Percentiles rank a stretch among this genome's conserved stretches.
Evolutionary conservation across 371 early-diverging fungal genomes (phyloP).

Genomic region (Mucor circinelloides): DNA sequence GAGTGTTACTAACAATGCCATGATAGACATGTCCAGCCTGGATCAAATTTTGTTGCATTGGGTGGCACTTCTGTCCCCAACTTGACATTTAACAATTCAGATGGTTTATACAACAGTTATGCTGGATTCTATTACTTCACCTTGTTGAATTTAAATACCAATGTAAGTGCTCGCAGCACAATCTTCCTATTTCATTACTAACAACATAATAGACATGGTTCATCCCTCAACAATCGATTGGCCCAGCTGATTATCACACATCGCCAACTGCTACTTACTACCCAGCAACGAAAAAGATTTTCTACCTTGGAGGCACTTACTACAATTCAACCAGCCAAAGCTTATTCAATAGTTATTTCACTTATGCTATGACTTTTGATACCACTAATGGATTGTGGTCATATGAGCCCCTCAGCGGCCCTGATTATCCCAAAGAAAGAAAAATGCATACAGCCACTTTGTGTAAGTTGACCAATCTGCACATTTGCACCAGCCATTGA

Average conservation of each 20-base stretch:
- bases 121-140: conserved; percentile 2
- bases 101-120: background rate
- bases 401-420: background rate
- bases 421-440: background rate
- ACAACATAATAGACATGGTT: background rate
- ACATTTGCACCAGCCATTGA: background rate
- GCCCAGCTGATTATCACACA: background rate
- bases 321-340: background rate
- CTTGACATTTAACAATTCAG: background rate
- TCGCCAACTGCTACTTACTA: background rate
- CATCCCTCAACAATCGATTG: background rate
- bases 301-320: conserved; percentile 3
- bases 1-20: background rate
- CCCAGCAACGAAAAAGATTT: background rate
- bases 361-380: background rate
- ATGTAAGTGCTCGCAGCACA: background rate
- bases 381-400: background rate
- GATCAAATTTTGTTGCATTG: background rate
- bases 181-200: background rate
- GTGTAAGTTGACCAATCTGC: background rate
- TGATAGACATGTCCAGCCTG: background rate
- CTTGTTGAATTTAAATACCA: background rate
- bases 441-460: conserved; percentile 1
- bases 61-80: background rate
- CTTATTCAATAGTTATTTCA: background rate